A percentile compares a stretch with the other conserved stretches of the same genome.
Conservation (phyloP, 495 filamentous ascomycete species). For the Jackrogersella multiformis region DNA sequence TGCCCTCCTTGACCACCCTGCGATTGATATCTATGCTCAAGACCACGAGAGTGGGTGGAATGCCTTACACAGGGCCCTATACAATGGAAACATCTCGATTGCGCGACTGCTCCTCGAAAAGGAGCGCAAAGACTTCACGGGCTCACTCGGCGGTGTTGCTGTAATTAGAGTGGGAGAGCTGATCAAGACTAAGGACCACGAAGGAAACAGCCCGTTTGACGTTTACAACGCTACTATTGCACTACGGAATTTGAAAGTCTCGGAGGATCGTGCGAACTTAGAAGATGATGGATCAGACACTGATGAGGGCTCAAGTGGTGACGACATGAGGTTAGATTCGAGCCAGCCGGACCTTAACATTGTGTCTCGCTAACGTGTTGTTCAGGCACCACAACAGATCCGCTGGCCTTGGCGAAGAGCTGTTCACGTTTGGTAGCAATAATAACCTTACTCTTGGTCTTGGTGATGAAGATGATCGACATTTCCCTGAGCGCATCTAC, state of each 20-base stretch:
- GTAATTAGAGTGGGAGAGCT: slow-evolving; percentile 65
- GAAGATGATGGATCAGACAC: slow-evolving; percentile 55
- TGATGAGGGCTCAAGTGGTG: slow-evolving; percentile 44
- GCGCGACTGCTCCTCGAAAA: slow-evolving; percentile 80
- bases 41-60: slow-evolving; percentile 97
- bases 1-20: slow-evolving; percentile 79
- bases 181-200: slow-evolving; percentile 94
- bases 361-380: slow-evolving; percentile 17
- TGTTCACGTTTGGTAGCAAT: slow-evolving; percentile 94
- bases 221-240: slow-evolving; percentile 85
- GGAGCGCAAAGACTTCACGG: slow-evolving; percentile 72
- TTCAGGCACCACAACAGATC: slow-evolving; percentile 37
- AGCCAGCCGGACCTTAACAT: background rate
- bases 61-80: slow-evolving; percentile 88
- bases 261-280: slow-evolving; percentile 32
- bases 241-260: slow-evolving; percentile 56
- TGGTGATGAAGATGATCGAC: slow-evolving; percentile 90
- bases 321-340: slow-evolving; percentile 38
- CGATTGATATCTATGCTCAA: slow-evolving; percentile 84
- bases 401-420: slow-evolving; percentile 74
- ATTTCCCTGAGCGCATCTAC: slow-evolving; percentile 84
- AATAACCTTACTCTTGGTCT: slow-evolving; percentile 93
- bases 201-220: slow-evolving; percentile 94
- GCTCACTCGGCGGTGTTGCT: slow-evolving; percentile 56
- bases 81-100: slow-evolving; percentile 89